A percentile compares a stretch with the other conserved stretches of the same genome.
These are phyloP conservation scores for Didymella segeticola DNA, from an alignment of 2,329 filamentous ascomycete species.

Conservation along the genomic window DNA sequence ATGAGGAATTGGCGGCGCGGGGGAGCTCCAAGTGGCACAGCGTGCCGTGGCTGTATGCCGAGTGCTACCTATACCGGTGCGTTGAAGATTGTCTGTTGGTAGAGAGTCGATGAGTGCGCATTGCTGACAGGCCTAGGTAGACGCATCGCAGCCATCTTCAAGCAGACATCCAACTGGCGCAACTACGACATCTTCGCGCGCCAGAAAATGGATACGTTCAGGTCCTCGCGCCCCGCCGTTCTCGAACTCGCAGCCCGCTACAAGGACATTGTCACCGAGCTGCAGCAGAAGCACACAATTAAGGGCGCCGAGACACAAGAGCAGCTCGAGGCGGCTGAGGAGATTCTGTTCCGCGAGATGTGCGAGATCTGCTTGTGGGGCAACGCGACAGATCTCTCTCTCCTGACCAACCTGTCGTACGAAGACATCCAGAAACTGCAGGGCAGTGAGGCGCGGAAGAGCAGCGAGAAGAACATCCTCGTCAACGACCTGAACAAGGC, in stretches of 20 bases:
- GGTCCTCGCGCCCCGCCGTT: slow-evolving; percentile 85
- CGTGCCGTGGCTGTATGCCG: slow-evolving; percentile 85
- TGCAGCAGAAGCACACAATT: slow-evolving; percentile 61
- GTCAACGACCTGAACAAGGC: slow-evolving; percentile 81
- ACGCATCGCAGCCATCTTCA: slow-evolving; percentile 81
- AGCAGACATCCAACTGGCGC: slow-evolving; percentile 81
- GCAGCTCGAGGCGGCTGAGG: slow-evolving; percentile 71
- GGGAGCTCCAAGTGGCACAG: slow-evolving; percentile 81
- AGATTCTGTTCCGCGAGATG: slow-evolving; percentile 86
- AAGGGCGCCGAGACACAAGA: slow-evolving; percentile 54
- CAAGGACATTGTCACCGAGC: slow-evolving; percentile 72
- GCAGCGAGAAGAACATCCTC: slow-evolving; percentile 88
- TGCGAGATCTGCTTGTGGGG: slow-evolving; percentile 97
- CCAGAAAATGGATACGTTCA: slow-evolving; percentile 92
- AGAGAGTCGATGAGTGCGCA: too few species aligned
- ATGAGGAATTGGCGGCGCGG: slow-evolving; percentile 79
- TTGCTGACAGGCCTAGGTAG: slow-evolving; percentile 55
- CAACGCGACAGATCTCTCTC: slow-evolving; percentile 92
- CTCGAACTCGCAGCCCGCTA: slow-evolving; percentile 83
- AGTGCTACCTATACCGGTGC: slow-evolving; percentile 92
- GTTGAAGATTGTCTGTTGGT: slow-evolving; percentile 6
- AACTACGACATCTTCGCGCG: slow-evolving; percentile 86
- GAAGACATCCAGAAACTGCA: slow-evolving; percentile 98
- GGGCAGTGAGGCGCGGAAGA: slow-evolving; percentile 84
- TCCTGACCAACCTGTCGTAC: slow-evolving; percentile 87